phyloP scores from a whole-genome alignment of 352 stramenopile species.

The Phytophthora syringae region DNA sequence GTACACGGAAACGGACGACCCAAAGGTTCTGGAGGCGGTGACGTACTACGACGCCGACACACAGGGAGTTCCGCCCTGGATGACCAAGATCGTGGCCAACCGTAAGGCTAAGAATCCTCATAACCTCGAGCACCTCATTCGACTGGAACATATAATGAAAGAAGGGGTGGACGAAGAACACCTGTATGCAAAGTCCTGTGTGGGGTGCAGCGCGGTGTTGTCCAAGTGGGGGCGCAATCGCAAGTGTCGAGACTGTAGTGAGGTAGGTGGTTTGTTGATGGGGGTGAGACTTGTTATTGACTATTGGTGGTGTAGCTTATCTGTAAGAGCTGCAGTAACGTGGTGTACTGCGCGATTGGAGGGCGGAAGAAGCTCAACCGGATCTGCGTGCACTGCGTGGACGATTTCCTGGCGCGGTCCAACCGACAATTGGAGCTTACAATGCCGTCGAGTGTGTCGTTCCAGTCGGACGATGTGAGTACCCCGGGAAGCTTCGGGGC shows the following conservation, averaged over 20 bases:
- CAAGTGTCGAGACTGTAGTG: constrained; percentile 66
- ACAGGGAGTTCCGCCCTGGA: constrained; percentile 63
- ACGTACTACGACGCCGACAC: constrained; percentile 73
- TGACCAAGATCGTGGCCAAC: constrained; percentile 65
- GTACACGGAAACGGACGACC: constrained; percentile 64
- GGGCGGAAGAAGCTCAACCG: constrained; percentile 72
- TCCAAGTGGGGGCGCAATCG: constrained; percentile 51
- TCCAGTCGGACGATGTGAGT: constrained; percentile 23
- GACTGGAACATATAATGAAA: constrained; percentile 57
- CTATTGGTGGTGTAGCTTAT: too few species aligned
- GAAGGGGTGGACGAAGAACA: constrained; percentile 53
- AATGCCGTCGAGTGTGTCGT: constrained; percentile 30
- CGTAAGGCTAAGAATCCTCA: constrained; percentile 67
- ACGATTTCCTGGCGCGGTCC: constrained; percentile 36
- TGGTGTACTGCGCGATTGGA: constrained; percentile 68
- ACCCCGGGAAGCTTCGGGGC: constrained; percentile 18
- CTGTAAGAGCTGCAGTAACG: constrained; percentile 68
- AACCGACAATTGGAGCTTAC: constrained; percentile 37
- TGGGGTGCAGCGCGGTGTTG: constrained; percentile 52
- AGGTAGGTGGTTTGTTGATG: constrained; percentile 45
- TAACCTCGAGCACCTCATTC: constrained; percentile 70
- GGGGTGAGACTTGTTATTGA: too few species aligned
- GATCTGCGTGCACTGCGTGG: constrained; percentile 72
- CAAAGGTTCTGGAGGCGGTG: constrained; percentile 55
- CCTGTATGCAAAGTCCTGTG: constrained; percentile 44